Conservation (phyloP, 2,329 filamentous ascomycete species). For the Teratosphaeria destructans region DNA sequence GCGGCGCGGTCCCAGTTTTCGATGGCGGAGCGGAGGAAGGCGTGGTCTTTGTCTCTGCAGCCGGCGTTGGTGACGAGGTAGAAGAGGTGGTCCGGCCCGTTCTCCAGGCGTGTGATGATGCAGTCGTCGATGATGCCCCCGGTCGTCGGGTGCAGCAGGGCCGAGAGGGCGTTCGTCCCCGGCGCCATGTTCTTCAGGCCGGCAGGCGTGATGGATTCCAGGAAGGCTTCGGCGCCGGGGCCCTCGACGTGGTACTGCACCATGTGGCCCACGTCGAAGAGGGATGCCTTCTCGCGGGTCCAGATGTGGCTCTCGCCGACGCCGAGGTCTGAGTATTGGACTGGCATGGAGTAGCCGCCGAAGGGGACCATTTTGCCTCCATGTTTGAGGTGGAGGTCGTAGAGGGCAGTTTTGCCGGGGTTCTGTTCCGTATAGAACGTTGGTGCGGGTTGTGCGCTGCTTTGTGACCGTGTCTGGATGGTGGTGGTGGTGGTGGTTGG, state of each 20-base stretch:
- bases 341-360: conserved; percentile 83
- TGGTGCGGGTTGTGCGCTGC: conserved; percentile 20
- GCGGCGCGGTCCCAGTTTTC: conserved; percentile 47
- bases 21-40: conserved; percentile 64
- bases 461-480: conserved; percentile 15
- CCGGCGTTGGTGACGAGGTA: conserved; percentile 95
- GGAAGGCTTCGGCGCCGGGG: conserved; percentile 66
- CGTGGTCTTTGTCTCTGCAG: conserved; percentile 78
- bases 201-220: conserved; percentile 75
- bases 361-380: conserved; percentile 96
- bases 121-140: conserved; percentile 95
- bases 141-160: conserved; percentile 64
- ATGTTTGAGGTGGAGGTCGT: conserved; percentile 65
- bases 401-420: conserved; percentile 52
- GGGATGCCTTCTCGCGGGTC: conserved; percentile 74
- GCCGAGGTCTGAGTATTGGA: conserved; percentile 70
- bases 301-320: conserved; percentile 81
- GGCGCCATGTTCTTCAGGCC: conserved; percentile 52
- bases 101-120: conserved; percentile 72
- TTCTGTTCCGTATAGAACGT: conserved; percentile 20
- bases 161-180: conserved; percentile 72
- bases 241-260: conserved; percentile 77
- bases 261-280: conserved; percentile 98
- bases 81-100: conserved; percentile 43
- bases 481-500: background rate